phyloP scores from a whole-genome alignment of 2,329 filamentous ascomycete species.

The Biscogniauxia sp. region DNA sequence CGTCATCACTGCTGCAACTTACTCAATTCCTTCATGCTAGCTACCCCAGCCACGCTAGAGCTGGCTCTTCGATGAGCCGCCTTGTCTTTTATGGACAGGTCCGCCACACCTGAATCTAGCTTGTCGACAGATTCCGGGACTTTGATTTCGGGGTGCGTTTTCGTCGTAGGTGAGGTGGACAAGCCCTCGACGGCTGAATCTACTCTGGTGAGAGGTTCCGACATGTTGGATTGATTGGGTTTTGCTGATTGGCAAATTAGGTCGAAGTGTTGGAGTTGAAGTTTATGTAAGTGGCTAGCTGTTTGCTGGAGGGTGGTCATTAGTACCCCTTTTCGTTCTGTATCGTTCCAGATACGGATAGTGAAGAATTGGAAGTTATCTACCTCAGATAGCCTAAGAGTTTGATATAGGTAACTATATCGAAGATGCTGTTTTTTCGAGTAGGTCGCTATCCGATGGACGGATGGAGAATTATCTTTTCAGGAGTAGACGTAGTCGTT shows the following conservation, averaged over 20 bases:
- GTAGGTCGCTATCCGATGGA: slow-evolving; percentile 28
- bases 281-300: slow-evolving; percentile 4
- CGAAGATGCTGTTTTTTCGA: slow-evolving; percentile 1
- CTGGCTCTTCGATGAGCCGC: slow-evolving; percentile 59
- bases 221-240: slow-evolving; percentile 26
- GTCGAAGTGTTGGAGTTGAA: not conserved
- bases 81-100: not conserved
- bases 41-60: slow-evolving; percentile 70
- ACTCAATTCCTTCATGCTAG: slow-evolving; percentile 86
- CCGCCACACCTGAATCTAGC: not conserved
- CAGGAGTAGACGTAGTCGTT: slow-evolving; percentile 7
- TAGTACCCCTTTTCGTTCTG: not conserved
- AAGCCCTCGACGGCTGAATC: slow-evolving; percentile 87
- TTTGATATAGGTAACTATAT: not conserved
- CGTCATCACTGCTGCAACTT: too few relatives aligned
- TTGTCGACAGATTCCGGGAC: too few relatives aligned
- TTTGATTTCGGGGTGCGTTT: not conserved
- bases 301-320: too few relatives aligned
- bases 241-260: not conserved
- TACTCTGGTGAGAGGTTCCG: slow-evolving; percentile 74
- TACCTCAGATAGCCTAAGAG: slow-evolving; percentile 1
- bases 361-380: slow-evolving; percentile 11
- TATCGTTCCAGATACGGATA: too few relatives aligned
- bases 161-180: slow-evolving; percentile 37
- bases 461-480: slow-evolving; percentile 3